Evolutionary conservation across 371 early-diverging fungal species (phyloP), one percentile per base, ranked within the genome.

Genomic region (Mucor velutinosus): DNA sequence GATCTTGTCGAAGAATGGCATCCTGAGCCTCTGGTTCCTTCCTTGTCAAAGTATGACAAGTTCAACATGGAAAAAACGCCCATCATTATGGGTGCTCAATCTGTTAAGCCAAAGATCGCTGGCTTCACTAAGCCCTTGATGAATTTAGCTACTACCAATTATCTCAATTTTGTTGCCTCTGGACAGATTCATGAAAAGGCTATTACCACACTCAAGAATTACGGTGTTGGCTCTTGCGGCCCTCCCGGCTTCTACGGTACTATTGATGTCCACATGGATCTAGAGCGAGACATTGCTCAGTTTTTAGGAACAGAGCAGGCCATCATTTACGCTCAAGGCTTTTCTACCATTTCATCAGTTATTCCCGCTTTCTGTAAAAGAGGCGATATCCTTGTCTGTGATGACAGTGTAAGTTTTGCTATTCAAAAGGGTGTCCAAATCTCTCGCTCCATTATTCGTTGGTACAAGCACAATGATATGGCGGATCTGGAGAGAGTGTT

Each of bases 231-330:
- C 23, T 93, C 99, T 3, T 99, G 99, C 77, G 97, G 96, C 14
- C 99, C 99, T 7, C 94, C 98, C 7, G 99, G 99, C n/a, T 99
- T 99, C 78, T 99, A 99, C 80, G 99, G 99, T 64, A 99, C 99
- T 15, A 81, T 84, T 74, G 99, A 99, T 80, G 93, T 99, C 12
- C 99, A 99, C 75, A 90, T 98, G 86, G 91, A 97, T 58, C 85
- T 99, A 47, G 99, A 99, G 81, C 87, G 88, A 62, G 90, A 92
- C 51, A 79, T 99, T 64, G 95, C 98, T 4, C 79, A 85, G 10
- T 95, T 97, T 68, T 77, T 99, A 43, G 97, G 97, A 4, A 90
- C 91, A 45, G 96, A 97, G 58, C 87, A 86, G 21, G 90, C 98
- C n/a, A 97, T 99, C 64, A 90, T 99, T 60, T 99, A 99, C 81